Conservation (phyloP, 208 protist genomes). For the Naegleria lovaniensis region DNA sequence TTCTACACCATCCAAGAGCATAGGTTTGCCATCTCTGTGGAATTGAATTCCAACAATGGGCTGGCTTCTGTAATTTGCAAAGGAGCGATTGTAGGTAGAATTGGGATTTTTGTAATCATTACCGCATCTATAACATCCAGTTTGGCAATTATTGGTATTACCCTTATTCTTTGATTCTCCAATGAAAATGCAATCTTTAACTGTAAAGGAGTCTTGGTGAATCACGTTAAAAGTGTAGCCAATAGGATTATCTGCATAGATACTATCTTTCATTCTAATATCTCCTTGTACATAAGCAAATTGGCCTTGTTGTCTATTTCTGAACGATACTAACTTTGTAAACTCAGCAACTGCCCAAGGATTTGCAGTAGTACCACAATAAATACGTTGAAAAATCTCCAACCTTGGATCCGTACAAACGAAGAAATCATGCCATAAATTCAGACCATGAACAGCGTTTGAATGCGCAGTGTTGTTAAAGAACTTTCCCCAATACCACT, state of each 20-base stretch:
- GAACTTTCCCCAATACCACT: neutral
- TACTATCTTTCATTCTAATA: neutral
- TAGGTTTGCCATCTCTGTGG: neutral
- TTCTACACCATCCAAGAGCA: neutral
- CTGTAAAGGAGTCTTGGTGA: neutral
- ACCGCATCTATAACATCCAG: neutral
- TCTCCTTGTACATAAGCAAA: neutral
- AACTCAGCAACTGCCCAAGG: neutral
- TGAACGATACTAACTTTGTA: neutral
- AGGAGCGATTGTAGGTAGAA: neutral
- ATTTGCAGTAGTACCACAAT: neutral
- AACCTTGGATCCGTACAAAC: neutral
- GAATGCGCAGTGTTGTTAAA: constrained; percentile 41
- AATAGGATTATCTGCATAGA: neutral
- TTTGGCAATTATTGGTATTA: neutral
- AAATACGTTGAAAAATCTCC: neutral
- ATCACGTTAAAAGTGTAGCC: neutral
- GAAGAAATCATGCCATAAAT: neutral
- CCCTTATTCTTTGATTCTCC: neutral
- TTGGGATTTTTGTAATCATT: neutral
- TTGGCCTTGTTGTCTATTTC: neutral
- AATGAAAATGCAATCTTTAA: neutral
- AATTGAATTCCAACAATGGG: neutral
- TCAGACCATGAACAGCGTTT: constrained; percentile 37
- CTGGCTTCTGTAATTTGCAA: neutral